These are phyloP conservation scores for Leptosphaerulina australis DNA, from an alignment of 2,329 filamentous ascomycete genomes.

Conservation along the genomic window DNA sequence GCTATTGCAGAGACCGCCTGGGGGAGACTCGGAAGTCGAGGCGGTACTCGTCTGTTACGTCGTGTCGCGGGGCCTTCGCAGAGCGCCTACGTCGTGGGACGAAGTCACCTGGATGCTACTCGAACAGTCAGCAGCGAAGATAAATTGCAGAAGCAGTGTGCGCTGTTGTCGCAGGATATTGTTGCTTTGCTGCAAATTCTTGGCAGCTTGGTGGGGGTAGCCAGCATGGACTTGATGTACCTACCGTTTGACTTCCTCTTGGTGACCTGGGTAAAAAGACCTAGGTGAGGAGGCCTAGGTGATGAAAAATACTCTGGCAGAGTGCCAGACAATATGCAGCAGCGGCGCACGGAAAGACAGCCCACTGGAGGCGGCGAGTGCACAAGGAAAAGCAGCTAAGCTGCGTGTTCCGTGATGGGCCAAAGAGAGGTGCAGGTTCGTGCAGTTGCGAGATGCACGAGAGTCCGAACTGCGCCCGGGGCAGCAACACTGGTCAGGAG, in stretches of 20 bases:
- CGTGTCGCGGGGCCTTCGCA: conserved; percentile 24
- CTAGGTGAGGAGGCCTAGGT: conserved; percentile 42
- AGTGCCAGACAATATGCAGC: conserved; percentile 44
- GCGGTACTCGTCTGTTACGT: conserved; percentile 24
- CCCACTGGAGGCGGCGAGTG: conserved; percentile 32
- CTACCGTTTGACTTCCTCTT: conserved; percentile 23
- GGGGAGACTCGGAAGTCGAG: conserved; percentile 13
- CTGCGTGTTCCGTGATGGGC: conserved; percentile 20
- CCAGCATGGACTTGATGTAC: conserved; percentile 7
- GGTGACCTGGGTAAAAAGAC: conserved; percentile 39
- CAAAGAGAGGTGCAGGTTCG: conserved; percentile 33
- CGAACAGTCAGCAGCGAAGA: conserved; percentile 31
- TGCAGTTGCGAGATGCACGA: conserved; percentile 24
- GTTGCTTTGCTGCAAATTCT: conserved; percentile 23
- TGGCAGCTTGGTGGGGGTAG: conserved; percentile 22
- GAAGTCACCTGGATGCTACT: conserved; percentile 29
- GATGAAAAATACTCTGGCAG: conserved; percentile 32
- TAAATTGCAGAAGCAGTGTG: conserved; percentile 4
- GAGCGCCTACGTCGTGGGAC: conserved; percentile 30
- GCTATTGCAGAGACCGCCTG: conserved; percentile 20
- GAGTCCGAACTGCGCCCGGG: conserved; percentile 23
- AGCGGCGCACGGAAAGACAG: conserved; percentile 36
- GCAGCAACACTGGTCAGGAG: conserved; percentile 30
- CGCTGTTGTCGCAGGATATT: conserved; percentile 13
- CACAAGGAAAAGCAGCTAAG: conserved; percentile 16